Conservation (phyloP, 495 filamentous ascomycete genomes). For the Mytilinidion resinicola region DNA sequence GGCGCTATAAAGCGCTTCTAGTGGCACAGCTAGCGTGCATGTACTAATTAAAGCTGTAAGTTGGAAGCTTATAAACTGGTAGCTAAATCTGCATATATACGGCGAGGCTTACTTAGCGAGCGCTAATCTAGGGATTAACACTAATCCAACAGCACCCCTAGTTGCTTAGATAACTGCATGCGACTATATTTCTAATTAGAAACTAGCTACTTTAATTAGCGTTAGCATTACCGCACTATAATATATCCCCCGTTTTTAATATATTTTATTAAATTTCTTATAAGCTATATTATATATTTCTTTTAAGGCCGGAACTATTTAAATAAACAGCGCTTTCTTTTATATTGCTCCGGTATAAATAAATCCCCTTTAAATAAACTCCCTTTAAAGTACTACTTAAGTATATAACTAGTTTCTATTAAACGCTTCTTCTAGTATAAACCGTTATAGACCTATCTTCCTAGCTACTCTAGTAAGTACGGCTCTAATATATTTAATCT, state of each 20-base stretch:
- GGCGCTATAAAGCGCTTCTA: background rate
- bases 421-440: background rate
- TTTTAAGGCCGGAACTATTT: background rate
- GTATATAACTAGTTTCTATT: background rate
- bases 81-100: background rate
- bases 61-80: background rate
- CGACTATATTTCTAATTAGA: background rate
- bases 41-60: background rate
- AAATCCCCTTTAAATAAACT: conserved; percentile 1
- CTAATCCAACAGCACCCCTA: background rate
- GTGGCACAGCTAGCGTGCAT: background rate
- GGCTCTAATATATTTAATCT: background rate
- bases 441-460: background rate
- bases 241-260: background rate
- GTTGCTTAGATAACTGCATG: background rate
- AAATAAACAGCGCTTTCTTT: background rate
- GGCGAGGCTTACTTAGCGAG: background rate
- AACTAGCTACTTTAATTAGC: background rate
- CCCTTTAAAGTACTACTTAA: background rate
- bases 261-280: background rate
- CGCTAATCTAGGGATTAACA: background rate
- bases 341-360: background rate
- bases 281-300: background rate
- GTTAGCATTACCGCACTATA: background rate
- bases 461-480: background rate